Evolutionary conservation across 129 eudicot species (phyloP), one percentile per base, ranked within the genome.

Genomic region (Tagetes patula): DNA sequence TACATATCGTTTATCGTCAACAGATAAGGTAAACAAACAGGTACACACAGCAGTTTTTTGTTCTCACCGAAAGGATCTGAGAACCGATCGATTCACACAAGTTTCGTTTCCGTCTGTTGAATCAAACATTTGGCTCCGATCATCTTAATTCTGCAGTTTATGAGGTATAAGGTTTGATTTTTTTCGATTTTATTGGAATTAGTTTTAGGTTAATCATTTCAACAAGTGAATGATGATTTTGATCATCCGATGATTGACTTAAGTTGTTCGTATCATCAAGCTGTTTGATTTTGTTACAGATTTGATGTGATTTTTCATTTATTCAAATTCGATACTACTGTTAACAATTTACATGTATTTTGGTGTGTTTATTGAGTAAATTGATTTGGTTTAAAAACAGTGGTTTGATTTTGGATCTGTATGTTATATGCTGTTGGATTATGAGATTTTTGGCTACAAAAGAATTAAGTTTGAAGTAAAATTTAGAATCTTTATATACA

Each of bases 41-140:
- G 41, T 34, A 69, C 52, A 39, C 1, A 59, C 33, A 53, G 32
- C 53, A 33, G 0, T 58, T 77, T 59, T 48, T 77, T 31, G 13
- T 69, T 7, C 45, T 38, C 38, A 60, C 65, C 20, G 30, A 46
- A 77, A 77, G 53, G 76, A 77, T 77, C 81, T 39, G 71, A 70
- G 36, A 13, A 31, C 76, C 76, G 81, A 77, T 77, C 81, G 71
- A 40, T 60, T 49, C 56, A 13, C 45, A 60, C n/a, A 48, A 77
- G 8, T 31, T 77, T 60, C 54, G 76, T 61, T 61, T 48, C 8
- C 10, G 5, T 62, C 33, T 46, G 47, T 37, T 62, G 34, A 27
- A 65, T 71, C 68, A 67, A 76, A 61, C 71, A 73, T 80, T 80
- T 77, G 30, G 63, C 68, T 49, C 77, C 82, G 81, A 80, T 86